These are phyloP conservation scores for Santalum album DNA, from an alignment of 164 flowering plant genomes.

Conservation along the genomic window DNA sequence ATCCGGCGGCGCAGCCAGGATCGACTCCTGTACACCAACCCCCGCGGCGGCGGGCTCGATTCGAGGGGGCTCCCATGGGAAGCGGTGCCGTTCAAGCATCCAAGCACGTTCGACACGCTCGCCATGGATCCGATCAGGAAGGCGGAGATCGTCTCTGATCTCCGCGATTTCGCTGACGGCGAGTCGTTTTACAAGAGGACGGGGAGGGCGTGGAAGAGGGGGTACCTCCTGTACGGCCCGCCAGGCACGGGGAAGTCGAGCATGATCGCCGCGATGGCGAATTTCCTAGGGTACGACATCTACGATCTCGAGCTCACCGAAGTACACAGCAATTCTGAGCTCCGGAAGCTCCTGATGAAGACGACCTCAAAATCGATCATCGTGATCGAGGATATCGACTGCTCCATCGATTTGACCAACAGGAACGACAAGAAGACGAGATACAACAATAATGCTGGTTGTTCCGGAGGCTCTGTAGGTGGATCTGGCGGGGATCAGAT, in stretches of 20 bases:
- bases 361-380: slow-evolving; percentile 72
- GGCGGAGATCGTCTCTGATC: slow-evolving; percentile 49
- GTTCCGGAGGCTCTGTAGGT: too few species aligned
- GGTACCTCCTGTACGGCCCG: slow-evolving; percentile 68
- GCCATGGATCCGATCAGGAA: slow-evolving; percentile 69
- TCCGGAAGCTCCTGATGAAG: slow-evolving; percentile 63
- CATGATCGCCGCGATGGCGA: slow-evolving; percentile 89
- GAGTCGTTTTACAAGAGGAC: slow-evolving; percentile 50
- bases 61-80: slow-evolving; percentile 79
- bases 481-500: not conserved
- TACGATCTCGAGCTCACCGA: slow-evolving; percentile 76
- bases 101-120: slow-evolving; percentile 70
- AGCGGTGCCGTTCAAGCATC: slow-evolving; percentile 77
- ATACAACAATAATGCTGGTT: too few species aligned
- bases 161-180: slow-evolving; percentile 49
- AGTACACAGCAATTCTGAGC: slow-evolving; percentile 62
- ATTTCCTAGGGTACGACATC: slow-evolving; percentile 57
- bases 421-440: slow-evolving; percentile 13
- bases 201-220: slow-evolving; percentile 81
- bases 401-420: slow-evolving; percentile 49
- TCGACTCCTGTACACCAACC: slow-evolving; percentile 59
- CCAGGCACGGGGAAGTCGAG: slow-evolving; percentile 87
- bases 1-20: slow-evolving; percentile 60
- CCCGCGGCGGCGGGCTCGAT: slow-evolving; percentile 59
- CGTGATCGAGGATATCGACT: slow-evolving; percentile 85